phyloP scores from a whole-genome alignment of 1,284 basidiomycete species.

The Ustilago cynodontis region DNA sequence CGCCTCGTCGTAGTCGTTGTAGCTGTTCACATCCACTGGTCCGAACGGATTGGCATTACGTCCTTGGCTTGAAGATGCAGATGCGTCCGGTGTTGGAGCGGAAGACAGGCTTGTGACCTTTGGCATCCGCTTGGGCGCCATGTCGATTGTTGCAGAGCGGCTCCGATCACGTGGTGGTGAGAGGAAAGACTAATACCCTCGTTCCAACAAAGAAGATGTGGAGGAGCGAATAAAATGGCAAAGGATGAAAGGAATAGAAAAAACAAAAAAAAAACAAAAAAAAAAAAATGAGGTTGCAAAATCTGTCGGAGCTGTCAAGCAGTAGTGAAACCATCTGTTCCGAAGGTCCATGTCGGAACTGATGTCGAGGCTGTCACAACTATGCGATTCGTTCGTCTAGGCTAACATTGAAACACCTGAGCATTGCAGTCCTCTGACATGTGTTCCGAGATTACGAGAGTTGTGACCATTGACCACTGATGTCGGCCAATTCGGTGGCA shows the following conservation, averaged over 20 bases:
- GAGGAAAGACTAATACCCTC: neutral
- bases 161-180: neutral
- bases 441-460: neutral
- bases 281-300: neutral
- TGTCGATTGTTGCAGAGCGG: constrained; percentile 5
- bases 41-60: constrained; percentile 28
- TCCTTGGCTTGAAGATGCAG: constrained; percentile 13
- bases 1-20: constrained; percentile 51
- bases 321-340: neutral
- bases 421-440: neutral
- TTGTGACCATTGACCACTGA: neutral
- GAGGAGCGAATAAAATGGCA: neutral
- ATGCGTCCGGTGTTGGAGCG: neutral
- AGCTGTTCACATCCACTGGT: constrained; percentile 34
- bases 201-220: neutral
- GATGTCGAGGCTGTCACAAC: neutral
- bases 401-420: neutral
- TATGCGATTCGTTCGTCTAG: neutral
- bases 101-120: constrained; percentile 31
- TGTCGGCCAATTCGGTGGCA: neutral
- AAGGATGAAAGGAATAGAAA: neutral
- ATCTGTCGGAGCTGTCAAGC: constrained; percentile 3
- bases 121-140: constrained; percentile 43
- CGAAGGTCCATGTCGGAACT: neutral
- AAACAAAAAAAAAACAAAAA: neutral